These are phyloP conservation scores for Sonneratia caseolaris DNA, from an alignment of 345 rosid species.

Conservation along the genomic window DNA sequence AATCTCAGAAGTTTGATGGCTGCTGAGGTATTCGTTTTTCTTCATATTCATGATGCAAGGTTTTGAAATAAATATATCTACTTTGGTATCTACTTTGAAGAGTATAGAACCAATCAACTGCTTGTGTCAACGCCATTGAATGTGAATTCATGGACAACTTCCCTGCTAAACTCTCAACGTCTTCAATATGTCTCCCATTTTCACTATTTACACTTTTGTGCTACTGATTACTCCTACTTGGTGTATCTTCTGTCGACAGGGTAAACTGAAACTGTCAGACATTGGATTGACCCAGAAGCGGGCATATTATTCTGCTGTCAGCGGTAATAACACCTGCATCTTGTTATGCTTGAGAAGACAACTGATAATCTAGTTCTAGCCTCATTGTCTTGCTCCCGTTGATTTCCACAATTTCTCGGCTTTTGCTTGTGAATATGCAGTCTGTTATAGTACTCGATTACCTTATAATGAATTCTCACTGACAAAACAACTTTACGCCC, in stretches of 20 bases:
- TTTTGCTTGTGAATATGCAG: constrained; percentile 2
- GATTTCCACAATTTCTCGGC: neutral
- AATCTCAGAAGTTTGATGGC: constrained; percentile 71
- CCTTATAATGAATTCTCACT: neutral
- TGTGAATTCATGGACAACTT: too few species aligned
- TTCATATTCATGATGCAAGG: neutral
- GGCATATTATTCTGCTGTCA: constrained; percentile 79
- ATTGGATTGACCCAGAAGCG: constrained; percentile 85
- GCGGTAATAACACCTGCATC: constrained; percentile 83
- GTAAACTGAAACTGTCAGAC: constrained; percentile 61
- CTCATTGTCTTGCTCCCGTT: neutral
- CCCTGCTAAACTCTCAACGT: neutral
- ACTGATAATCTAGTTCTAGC: neutral
- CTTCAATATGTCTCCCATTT: neutral
- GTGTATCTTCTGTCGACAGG: constrained; percentile 34
- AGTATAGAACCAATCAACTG: too few species aligned
- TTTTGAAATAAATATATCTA: too few species aligned
- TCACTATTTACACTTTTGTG: neutral
- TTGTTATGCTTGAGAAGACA: constrained; percentile 78
- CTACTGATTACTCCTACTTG: neutral
- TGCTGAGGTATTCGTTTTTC: constrained; percentile 39
- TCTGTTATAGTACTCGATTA: neutral
- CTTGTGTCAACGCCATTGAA: too few species aligned
- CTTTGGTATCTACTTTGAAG: too few species aligned
- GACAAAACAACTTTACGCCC: neutral